Conservation (phyloP, 2,329 filamentous ascomycete species). For the Penicillium hesseltinei region DNA sequence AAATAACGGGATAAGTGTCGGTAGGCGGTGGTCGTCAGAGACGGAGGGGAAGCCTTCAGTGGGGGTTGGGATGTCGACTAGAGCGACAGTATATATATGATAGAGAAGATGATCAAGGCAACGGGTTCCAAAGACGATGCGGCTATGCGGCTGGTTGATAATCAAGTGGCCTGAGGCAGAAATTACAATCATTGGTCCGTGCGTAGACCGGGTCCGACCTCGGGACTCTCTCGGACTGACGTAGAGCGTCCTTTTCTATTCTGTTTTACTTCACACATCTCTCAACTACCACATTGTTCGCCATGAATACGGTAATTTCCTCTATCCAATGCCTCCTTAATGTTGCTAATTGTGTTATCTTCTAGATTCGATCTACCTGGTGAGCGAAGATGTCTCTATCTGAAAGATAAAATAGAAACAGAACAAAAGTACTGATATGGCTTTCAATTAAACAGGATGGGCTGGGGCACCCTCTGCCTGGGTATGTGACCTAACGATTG, state of each 20-base stretch:
- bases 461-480: constrained; percentile 85
- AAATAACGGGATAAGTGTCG: background rate
- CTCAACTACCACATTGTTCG: constrained; percentile 10
- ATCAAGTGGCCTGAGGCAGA: constrained; percentile 27
- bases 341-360: constrained; percentile 9
- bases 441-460: constrained; percentile 61
- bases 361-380: constrained; percentile 59
- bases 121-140: background rate
- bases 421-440: constrained; percentile 17
- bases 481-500: constrained; percentile 54
- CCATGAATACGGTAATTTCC: constrained; percentile 55
- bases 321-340: background rate
- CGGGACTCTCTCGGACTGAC: constrained; percentile 13
- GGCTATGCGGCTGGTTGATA: constrained; percentile 5
- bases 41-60: background rate
- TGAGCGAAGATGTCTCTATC: constrained; percentile 36
- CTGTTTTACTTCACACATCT: constrained; percentile 6
- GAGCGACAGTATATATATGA: background rate
- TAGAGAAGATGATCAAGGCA: background rate
- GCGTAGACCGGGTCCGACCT: constrained; percentile 1
- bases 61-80: background rate
- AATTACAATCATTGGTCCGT: constrained; percentile 6
- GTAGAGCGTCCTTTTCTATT: constrained; percentile 17
- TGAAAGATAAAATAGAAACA: background rate
- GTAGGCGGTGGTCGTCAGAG: background rate